These are phyloP conservation scores for Colletotrichum falcatum DNA, from an alignment of 2,329 filamentous ascomycete species.

Conservation along the genomic window DNA sequence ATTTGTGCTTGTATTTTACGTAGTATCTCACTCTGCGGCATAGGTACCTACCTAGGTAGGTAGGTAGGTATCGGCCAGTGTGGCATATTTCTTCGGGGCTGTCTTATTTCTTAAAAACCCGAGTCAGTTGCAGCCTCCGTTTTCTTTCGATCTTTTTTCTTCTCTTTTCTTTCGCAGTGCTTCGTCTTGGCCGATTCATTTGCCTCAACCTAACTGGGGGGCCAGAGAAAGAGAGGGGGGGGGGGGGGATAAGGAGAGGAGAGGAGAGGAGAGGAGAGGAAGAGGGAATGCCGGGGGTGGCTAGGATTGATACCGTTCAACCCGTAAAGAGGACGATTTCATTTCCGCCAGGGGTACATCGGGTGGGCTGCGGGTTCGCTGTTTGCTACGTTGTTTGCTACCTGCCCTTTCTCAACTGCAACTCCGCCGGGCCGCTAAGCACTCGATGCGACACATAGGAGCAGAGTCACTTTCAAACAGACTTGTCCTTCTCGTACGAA, in stretches of 20 bases:
- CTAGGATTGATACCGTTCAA: neutral
- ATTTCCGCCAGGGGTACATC: constrained; percentile 7
- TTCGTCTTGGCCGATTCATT: neutral
- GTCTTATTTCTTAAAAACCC: constrained; percentile 3
- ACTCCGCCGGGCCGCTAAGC: neutral
- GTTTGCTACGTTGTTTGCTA: neutral
- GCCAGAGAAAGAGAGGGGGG: neutral
- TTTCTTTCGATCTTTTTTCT: constrained; percentile 3
- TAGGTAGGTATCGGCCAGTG: no score
- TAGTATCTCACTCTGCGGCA: no score
- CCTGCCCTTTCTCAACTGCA: neutral
- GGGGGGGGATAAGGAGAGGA: no score
- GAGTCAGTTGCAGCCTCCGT: constrained; percentile 23
- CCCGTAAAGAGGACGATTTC: neutral
- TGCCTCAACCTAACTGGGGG: neutral
- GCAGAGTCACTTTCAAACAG: neutral
- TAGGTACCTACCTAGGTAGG: no score
- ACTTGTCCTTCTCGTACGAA: neutral
- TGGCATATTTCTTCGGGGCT: neutral
- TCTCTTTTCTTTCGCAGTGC: neutral
- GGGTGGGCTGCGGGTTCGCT: neutral
- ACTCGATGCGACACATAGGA: neutral
- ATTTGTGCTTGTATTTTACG: neutral
- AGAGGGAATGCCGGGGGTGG: neutral
- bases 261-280: no score